Evolutionary conservation across 768 basidiomycete genomes (phyloP), one percentile per base, ranked within the genome.

Genomic region (Naganishia vaughanmartiniae): DNA sequence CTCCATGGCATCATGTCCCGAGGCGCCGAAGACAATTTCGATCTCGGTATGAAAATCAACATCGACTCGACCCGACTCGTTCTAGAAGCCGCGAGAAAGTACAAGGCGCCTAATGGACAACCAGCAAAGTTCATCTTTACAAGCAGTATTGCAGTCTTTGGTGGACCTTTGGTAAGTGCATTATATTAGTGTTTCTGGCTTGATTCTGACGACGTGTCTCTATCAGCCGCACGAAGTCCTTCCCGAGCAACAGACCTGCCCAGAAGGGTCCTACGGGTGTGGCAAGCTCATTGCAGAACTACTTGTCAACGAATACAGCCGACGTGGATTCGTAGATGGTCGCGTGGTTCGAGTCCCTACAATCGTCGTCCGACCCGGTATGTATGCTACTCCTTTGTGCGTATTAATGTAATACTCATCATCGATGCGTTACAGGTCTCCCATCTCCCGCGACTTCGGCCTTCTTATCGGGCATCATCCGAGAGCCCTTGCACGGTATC

Each of bases 261-360:
- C 87, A 17, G 83, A 87, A 71, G 82, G 86, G 55, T 84, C 86
- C 15, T 87, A 87, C 73, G 87, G 87, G n/a, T 83, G 84, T 76
- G 85, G 81, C 11, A 87, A 87, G 74, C 83, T 87, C 70, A 82
- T 84, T 21, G 83, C 84, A 15, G 87, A 88, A 78, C 78, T 87
- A 39, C 79, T 87, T 65, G 82, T 87, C 66, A 87, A 87, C 80
- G 87, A 88, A 74, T 88, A 85, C 76, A 82, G 86, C 12, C 84
- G 87, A 45, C 81, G 86, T 28, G 86, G 86, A 12, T 86, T 85
- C 71, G 77, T 87, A 53, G 86, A 87, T 73, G 87, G 86, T 24
- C 84, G 86, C 39, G 85, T 87, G 73, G 78, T 88, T 33, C 86
- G 87, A 54, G 82, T 87, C 1, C 87, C 87, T 6, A 87, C 87